Evolutionary conservation across 2,329 filamentous ascomycete genomes (phyloP), one percentile per base, ranked within the genome.

Genomic region (Colletotrichum horii): DNA sequence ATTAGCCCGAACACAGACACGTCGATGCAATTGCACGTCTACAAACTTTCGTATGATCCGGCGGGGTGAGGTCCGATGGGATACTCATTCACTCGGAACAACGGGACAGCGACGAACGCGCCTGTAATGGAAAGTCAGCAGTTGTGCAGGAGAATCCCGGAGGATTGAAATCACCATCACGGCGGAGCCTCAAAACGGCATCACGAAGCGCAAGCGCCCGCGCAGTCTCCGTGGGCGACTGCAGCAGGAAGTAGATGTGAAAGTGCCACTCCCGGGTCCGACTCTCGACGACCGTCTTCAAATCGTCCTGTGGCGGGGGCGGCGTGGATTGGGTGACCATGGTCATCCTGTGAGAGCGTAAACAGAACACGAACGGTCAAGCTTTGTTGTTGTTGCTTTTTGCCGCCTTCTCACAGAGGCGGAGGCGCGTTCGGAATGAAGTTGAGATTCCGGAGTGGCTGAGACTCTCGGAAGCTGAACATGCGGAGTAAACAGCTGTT

Each of bases 61-160:
- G 82, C 82, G 2, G 82, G 82, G 69, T 83, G 82, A 58, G 82
- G 82, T 4, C 82, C 82, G n/a, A 81, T 81, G 0, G 82, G 82
- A 60, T 81, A 79, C 24, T 82, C 79, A 38, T 83, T 83, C 60
- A 83, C 82, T 28, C 80, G 79, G 38, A 79, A 78, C 26, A 83
- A 75, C 3, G 82, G 82, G 7, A 83, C 82, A 14, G 82, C 82
- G 36, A 83, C 80, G 66, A 83, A 83, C 11, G 82, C 82, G 15
- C 82, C 82, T 83, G n/a, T 7, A 9, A 11, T 8, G 28, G 1
- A 19, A 4, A 56, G 36, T 78, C 48, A 69, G 61, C 6, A 4
- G 36, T 7, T n/a, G 12, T 8, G 3, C 14, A 15, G 9, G 2
- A 6, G 8, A 1, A 8, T 3, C 1, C 16, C 6, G 22, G 2